These are phyloP conservation scores for Xerocomellus amylosporus DNA, from an alignment of 768 basidiomycete genomes.

Conservation along the genomic window DNA sequence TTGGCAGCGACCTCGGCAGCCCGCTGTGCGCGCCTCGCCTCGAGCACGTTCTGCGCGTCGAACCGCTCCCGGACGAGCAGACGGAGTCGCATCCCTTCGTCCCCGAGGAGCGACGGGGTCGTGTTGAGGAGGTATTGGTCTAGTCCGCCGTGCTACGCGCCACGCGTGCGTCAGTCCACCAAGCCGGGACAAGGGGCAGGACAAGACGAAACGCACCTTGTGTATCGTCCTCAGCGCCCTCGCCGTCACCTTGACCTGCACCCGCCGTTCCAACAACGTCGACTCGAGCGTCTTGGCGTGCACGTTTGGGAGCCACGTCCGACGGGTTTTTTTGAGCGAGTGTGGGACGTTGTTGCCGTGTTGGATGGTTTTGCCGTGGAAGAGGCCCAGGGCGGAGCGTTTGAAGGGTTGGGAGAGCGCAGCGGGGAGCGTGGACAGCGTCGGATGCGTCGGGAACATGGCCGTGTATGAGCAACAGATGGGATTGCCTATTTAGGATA, in stretches of 20 bases:
- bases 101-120: conserved; percentile 36
- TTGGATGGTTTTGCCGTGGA: conserved; percentile 76
- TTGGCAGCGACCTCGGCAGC: conserved; percentile 20
- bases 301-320: conserved; percentile 87
- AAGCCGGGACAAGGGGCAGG: too few species aligned
- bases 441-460: conserved; percentile 25
- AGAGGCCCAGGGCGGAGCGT: conserved; percentile 75
- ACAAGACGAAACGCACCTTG: conserved; percentile 49
- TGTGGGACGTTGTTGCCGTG: conserved; percentile 89
- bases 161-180: too few species aligned
- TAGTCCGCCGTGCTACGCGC: conserved; percentile 57
- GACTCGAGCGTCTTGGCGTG: conserved; percentile 74
- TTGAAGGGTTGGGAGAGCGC: conserved; percentile 70
- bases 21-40: conserved; percentile 18
- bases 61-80: conserved; percentile 35
- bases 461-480: background rate
- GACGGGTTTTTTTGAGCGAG: conserved; percentile 82
- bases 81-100: conserved; percentile 47
- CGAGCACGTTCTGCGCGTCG: conserved; percentile 20
- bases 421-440: conserved; percentile 21
- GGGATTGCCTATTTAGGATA: conserved; percentile 5
- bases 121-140: conserved; percentile 64
- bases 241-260: conserved; percentile 72
- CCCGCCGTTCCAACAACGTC: conserved; percentile 52
- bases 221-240: conserved; percentile 78